Percentiles rank a stretch among this genome's conserved stretches.
phyloP scores from a whole-genome alignment of 768 basidiomycete species.

The Lactifluus piperatus region DNA sequence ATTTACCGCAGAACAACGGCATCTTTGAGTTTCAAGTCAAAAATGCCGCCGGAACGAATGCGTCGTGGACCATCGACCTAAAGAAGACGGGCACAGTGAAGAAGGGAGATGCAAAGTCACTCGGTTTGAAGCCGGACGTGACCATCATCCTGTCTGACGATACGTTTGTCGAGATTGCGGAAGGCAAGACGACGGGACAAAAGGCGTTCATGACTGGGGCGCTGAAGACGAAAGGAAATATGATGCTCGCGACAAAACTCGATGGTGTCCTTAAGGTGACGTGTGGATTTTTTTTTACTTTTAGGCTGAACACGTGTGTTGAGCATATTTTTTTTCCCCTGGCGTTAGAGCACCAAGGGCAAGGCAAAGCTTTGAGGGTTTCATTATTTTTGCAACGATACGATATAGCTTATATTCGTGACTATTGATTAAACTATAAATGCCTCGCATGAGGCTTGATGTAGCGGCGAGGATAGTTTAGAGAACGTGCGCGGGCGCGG shows the following conservation, averaged over 20 bases:
- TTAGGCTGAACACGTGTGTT: background rate
- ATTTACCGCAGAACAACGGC: conserved; percentile 51
- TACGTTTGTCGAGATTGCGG: conserved; percentile 59
- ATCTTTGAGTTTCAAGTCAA: conserved; percentile 80
- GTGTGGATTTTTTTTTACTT: conserved; percentile 14
- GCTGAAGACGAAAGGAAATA: conserved; percentile 85
- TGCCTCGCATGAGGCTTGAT: too few species aligned
- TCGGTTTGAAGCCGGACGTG: conserved; percentile 72
- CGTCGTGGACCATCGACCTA: conserved; percentile 85
- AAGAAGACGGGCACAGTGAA: conserved; percentile 75
- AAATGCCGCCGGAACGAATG: conserved; percentile 62
- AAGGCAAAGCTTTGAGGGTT: conserved; percentile 16
- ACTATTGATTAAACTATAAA: background rate
- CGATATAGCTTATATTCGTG: background rate
- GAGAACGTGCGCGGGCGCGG: too few species aligned
- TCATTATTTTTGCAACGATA: too few species aligned
- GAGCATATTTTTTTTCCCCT: background rate
- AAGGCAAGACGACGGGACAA: conserved; percentile 82
- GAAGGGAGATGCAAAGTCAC: conserved; percentile 43
- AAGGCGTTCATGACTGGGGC: conserved; percentile 96
- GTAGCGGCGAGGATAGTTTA: background rate
- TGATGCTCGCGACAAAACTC: conserved; percentile 92
- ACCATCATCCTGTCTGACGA: conserved; percentile 73
- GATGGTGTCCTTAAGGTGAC: conserved; percentile 79
- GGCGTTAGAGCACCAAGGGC: conserved; percentile 11